phyloP scores from a whole-genome alignment of 306 rosid genomes.

The Sesbania bispinosa region DNA sequence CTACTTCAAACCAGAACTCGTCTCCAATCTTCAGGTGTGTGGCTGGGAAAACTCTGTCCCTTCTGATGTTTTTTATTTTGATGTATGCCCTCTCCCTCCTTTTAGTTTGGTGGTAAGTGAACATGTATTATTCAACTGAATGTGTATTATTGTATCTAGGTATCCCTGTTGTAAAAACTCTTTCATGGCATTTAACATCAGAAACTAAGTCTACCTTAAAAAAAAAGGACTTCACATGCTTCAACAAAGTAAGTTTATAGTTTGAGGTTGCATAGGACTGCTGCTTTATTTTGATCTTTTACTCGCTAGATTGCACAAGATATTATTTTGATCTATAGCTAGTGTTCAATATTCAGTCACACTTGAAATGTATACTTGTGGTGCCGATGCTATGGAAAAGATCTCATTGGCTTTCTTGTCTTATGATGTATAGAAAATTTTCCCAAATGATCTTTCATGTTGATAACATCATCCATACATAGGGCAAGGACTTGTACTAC shows the following conservation, averaged over 20 bases:
- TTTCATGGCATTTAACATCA: constrained; percentile 95
- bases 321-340: background rate
- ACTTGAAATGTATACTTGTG: background rate
- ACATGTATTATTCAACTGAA: constrained; percentile 10
- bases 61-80: constrained; percentile 1
- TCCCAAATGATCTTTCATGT: background rate
- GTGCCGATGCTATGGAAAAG: background rate
- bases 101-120: constrained; percentile 4
- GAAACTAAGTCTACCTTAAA: constrained; percentile 78
- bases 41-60: background rate
- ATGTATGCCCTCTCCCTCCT: background rate
- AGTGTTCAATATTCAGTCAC: no score
- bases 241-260: constrained; percentile 43
- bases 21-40: constrained; percentile 65
- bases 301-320: background rate
- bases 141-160: constrained; percentile 31
- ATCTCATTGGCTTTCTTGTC: background rate
- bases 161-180: constrained; percentile 64
- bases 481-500: background rate
- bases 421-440: background rate
- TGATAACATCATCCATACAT: background rate
- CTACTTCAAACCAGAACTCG: constrained; percentile 54
- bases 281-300: no score
- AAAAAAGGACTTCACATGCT: constrained; percentile 47
- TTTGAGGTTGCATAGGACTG: background rate